These are phyloP conservation scores for Xylaria curta DNA, from an alignment of 495 filamentous ascomycete species.

Conservation along the genomic window DNA sequence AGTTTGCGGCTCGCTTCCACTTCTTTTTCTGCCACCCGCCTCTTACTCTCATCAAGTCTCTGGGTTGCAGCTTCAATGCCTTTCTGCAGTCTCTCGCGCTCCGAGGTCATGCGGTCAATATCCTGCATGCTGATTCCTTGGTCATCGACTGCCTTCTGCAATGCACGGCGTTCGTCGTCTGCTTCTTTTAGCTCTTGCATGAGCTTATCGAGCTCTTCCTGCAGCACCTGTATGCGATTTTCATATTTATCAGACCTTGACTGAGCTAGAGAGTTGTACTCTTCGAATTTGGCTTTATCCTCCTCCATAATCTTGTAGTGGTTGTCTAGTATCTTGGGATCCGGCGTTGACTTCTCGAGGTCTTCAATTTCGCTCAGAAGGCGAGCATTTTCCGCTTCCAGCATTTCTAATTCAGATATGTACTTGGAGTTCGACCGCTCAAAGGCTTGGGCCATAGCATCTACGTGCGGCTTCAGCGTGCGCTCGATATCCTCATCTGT, in stretches of 20 bases:
- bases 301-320: slow-evolving; percentile 85
- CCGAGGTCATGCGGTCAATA: slow-evolving; percentile 97
- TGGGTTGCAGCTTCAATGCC: slow-evolving; percentile 74
- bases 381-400: slow-evolving; percentile 81
- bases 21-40: slow-evolving; percentile 82
- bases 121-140: slow-evolving; percentile 95
- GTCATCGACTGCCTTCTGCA: slow-evolving; percentile 85
- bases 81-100: slow-evolving; percentile 88
- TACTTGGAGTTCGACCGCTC: slow-evolving; percentile 80
- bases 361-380: slow-evolving; percentile 85
- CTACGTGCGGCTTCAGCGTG: slow-evolving; percentile 80
- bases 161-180: slow-evolving; percentile 76
- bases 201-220: slow-evolving; percentile 79
- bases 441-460: slow-evolving; percentile 89
- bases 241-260: slow-evolving; percentile 85
- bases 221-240: slow-evolving; percentile 72
- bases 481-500: slow-evolving; percentile 79
- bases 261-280: slow-evolving; percentile 82
- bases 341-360: slow-evolving; percentile 80
- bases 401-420: slow-evolving; percentile 76
- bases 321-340: slow-evolving; percentile 81
- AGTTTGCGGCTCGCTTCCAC: slow-evolving; percentile 79
- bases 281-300: slow-evolving; percentile 89
- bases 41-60: slow-evolving; percentile 82
- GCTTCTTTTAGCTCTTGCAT: slow-evolving; percentile 76